Conservation (phyloP, 768 basidiomycete species). For the Coprinopsis sp. region DNA sequence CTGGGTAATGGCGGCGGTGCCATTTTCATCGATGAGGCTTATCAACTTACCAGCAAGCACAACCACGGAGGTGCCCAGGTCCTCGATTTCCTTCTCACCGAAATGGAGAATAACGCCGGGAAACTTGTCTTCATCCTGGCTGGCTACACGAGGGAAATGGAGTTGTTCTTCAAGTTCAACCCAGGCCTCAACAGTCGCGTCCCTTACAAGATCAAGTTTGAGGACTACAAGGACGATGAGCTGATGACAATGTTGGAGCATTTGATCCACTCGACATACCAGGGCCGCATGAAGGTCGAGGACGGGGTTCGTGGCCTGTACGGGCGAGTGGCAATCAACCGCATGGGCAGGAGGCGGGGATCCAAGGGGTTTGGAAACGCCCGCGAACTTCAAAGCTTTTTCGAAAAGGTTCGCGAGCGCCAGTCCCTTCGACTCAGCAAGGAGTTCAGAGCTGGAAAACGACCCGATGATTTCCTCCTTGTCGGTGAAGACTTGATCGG, state of each 20-base stretch:
- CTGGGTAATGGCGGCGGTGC: constrained; percentile 54
- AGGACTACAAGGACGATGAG: constrained; percentile 57
- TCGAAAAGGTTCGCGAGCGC: constrained; percentile 42
- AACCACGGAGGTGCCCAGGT: constrained; percentile 51
- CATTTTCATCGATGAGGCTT: constrained; percentile 70
- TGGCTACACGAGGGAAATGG: constrained; percentile 70
- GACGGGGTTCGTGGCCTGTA: constrained; percentile 51
- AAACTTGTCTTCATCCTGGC: constrained; percentile 65
- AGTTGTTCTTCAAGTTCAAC: constrained; percentile 73
- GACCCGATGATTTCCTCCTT: constrained; percentile 48
- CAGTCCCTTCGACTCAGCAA: constrained; percentile 48
- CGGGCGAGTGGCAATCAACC: constrained; percentile 50
- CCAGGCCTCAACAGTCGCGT: constrained; percentile 68
- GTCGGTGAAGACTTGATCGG: constrained; percentile 57
- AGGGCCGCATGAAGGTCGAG: constrained; percentile 50
- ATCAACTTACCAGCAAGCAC: constrained; percentile 51
- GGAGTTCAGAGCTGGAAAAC: constrained; percentile 33
- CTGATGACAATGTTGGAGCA: constrained; percentile 51
- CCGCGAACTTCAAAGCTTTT: constrained; percentile 50
- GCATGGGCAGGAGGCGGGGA: constrained; percentile 59
- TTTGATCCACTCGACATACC: constrained; percentile 41
- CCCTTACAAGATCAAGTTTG: constrained; percentile 53
- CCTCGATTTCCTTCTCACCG: constrained; percentile 65
- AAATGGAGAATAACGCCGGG: constrained; percentile 70
- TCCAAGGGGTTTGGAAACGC: constrained; percentile 63